These are phyloP conservation scores for Hypoxylon rubiginosum DNA, from an alignment of 2,329 filamentous ascomycete species.

Conservation along the genomic window DNA sequence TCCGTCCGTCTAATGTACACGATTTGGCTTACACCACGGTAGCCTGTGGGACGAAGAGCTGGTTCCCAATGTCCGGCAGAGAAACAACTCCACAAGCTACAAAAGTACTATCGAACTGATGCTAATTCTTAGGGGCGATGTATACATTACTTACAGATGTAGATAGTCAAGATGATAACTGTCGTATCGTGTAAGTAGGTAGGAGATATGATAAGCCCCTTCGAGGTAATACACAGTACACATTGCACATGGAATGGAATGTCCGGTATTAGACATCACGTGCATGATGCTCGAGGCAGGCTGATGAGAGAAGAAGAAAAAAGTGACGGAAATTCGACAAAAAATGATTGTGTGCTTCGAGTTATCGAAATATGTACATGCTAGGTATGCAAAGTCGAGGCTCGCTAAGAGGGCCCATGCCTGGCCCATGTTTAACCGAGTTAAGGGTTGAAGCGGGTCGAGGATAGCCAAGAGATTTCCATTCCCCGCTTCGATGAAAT, in stretches of 20 bases:
- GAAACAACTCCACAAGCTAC: background rate
- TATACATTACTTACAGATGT: background rate
- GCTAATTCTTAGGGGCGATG: background rate
- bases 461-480: conserved; percentile 29
- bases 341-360: background rate
- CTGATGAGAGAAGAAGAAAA: background rate
- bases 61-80: background rate
- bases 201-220: background rate
- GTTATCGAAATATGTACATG: background rate
- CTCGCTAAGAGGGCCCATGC: conserved; percentile 12
- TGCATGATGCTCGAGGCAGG: conserved; percentile 8
- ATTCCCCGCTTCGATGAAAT: conserved; percentile 1
- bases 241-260: background rate
- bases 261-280: conserved; percentile 9
- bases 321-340: no score
- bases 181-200: background rate
- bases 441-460: conserved; percentile 38
- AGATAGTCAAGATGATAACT: background rate
- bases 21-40: background rate
- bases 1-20: background rate
- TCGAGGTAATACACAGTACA: background rate
- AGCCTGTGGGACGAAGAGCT: background rate
- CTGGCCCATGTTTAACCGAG: conserved; percentile 39
- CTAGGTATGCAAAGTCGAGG: background rate
- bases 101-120: background rate